phyloP scores from a whole-genome alignment of 1,284 basidiomycete genomes.

The Ustilago xerochloae region DNA sequence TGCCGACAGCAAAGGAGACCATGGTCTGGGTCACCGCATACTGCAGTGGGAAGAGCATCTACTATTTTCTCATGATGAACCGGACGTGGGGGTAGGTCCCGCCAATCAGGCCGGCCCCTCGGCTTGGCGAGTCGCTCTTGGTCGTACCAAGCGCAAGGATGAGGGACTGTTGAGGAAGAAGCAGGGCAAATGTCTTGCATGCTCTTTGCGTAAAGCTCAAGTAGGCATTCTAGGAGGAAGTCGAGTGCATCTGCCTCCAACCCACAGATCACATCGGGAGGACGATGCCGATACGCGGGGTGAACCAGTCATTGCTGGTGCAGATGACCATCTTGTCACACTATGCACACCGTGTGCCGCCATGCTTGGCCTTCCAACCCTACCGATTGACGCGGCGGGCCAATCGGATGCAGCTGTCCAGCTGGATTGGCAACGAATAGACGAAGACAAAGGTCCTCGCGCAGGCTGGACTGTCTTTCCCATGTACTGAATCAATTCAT shows the following conservation, averaged over 20 bases:
- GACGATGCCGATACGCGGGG: neutral
- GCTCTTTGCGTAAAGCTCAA: conserved; percentile 39
- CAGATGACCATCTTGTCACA: conserved; percentile 34
- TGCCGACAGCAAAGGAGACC: conserved; percentile 28
- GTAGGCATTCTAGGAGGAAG: conserved; percentile 43
- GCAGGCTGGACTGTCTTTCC: conserved; percentile 45
- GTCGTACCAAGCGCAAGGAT: conserved; percentile 21
- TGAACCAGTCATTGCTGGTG: conserved; percentile 6
- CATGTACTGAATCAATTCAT: conserved; percentile 12
- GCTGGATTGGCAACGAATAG: conserved; percentile 35
- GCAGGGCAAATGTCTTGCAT: conserved; percentile 46
- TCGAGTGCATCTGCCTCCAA: conserved; percentile 15
- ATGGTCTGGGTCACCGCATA: conserved; percentile 41
- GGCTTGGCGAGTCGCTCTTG: conserved; percentile 14
- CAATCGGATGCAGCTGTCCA: neutral
- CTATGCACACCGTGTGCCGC: conserved; percentile 39
- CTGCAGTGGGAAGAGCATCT: conserved; percentile 22
- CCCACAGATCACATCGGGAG: neutral
- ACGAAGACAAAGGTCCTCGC: conserved; percentile 1
- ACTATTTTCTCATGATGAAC: neutral
- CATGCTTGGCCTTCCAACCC: conserved; percentile 30
- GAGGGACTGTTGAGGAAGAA: conserved; percentile 30
- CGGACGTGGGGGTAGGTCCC: too few species aligned
- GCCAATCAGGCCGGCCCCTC: neutral
- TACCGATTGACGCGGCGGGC: neutral